These are phyloP conservation scores for Aspergillus diversus DNA, from an alignment of 495 filamentous ascomycete genomes.

Conservation along the genomic window DNA sequence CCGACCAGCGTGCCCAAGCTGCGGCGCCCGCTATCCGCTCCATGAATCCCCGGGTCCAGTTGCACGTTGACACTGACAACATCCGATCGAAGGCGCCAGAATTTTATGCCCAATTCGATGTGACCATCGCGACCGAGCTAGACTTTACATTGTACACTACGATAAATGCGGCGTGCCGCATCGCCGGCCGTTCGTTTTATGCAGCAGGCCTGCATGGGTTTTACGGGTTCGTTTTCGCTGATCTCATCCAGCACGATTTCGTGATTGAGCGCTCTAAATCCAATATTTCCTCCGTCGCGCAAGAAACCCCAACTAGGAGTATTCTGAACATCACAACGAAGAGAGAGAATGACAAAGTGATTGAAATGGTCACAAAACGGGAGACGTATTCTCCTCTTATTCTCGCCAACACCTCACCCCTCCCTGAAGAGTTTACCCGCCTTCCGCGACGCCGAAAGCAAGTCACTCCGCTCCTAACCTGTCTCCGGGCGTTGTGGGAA, in stretches of 20 bases:
- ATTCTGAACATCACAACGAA: slow-evolving; percentile 72
- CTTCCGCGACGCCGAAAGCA: slow-evolving; percentile 68
- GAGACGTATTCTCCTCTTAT: slow-evolving; percentile 84
- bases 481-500: slow-evolving; percentile 82
- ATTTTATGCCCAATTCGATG: slow-evolving; percentile 78
- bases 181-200: slow-evolving; percentile 80
- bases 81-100: slow-evolving; percentile 64
- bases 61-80: slow-evolving; percentile 68
- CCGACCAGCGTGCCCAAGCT: slow-evolving; percentile 73
- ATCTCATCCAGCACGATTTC: slow-evolving; percentile 85
- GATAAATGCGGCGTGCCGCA: slow-evolving; percentile 81
- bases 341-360: slow-evolving; percentile 70
- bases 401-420: slow-evolving; percentile 72
- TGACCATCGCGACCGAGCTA: slow-evolving; percentile 90
- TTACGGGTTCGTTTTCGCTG: slow-evolving; percentile 93
- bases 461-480: slow-evolving; percentile 79
- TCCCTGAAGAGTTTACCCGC: slow-evolving; percentile 70
- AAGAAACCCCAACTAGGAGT: slow-evolving; percentile 78
- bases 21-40: slow-evolving; percentile 76
- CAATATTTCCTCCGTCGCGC: slow-evolving; percentile 66
- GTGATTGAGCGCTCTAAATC: slow-evolving; percentile 82
- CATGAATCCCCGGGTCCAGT: slow-evolving; percentile 87
- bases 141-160: slow-evolving; percentile 69
- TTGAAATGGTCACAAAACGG: slow-evolving; percentile 89
- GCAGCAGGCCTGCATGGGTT: slow-evolving; percentile 85